Evolutionary conservation across 2,329 filamentous ascomycete species (phyloP).

Genomic region (Aureobasidium leucospermi): DNA sequence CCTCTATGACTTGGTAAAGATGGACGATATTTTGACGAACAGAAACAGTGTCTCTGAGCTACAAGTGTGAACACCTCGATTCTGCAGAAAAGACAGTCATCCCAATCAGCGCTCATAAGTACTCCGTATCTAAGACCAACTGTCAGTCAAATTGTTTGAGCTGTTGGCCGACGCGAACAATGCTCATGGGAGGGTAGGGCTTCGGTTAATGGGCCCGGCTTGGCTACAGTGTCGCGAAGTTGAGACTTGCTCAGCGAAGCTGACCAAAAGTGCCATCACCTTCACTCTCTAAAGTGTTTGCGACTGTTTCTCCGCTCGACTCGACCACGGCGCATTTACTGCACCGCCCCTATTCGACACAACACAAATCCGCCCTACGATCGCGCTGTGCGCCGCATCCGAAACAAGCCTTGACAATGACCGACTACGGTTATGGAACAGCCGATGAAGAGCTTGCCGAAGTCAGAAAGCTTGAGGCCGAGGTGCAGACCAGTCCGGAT

Average conservation of each 20-base stretch:
- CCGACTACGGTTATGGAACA: constrained; percentile 65
- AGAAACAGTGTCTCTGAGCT: too few relatives aligned
- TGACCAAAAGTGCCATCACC: not conserved
- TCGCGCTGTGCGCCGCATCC: not conserved
- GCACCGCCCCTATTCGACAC: too few relatives aligned
- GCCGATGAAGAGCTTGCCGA: constrained; percentile 76
- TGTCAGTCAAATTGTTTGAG: too few relatives aligned
- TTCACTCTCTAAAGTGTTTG: not conserved
- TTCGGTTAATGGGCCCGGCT: not conserved
- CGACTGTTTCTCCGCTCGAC: not conserved
- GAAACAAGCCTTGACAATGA: constrained; percentile 43
- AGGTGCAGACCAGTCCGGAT: constrained; percentile 76
- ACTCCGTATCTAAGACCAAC: too few relatives aligned
- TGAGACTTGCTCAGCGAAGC: not conserved
- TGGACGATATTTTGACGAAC: too few relatives aligned
- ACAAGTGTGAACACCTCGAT: too few relatives aligned
- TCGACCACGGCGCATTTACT: not conserved
- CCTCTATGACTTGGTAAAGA: too few relatives aligned
- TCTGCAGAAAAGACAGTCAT: too few relatives aligned
- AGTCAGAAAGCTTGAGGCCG: constrained; percentile 68
- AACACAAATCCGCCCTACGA: not conserved
- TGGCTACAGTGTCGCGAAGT: not conserved
- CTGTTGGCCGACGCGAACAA: too few relatives aligned
- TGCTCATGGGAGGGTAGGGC: not conserved
- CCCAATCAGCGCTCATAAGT: too few relatives aligned